These are phyloP conservation scores for Globisporangium cederbergense DNA, from an alignment of 352 stramenopile genomes.

Conservation along the genomic window DNA sequence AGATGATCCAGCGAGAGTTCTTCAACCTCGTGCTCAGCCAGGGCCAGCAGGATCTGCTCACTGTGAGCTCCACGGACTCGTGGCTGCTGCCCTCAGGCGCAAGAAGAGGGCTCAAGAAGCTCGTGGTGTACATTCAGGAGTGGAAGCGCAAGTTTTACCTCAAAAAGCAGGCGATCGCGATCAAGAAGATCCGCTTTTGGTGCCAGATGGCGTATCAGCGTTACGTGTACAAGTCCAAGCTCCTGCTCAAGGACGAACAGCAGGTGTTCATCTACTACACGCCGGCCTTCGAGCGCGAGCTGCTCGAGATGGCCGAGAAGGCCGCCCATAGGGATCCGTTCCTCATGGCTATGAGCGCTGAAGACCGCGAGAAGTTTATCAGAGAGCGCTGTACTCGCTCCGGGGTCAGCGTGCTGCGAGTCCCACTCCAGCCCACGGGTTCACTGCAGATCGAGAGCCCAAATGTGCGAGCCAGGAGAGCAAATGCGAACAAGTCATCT, in stretches of 20 bases:
- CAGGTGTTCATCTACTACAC: constrained; percentile 81
- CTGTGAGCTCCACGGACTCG: constrained; percentile 28
- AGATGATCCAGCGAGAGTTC: constrained; percentile 42
- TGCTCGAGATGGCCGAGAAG: constrained; percentile 51
- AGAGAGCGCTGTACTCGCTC: constrained; percentile 44
- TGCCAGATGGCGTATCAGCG: constrained; percentile 72
- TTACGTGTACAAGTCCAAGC: constrained; percentile 46
- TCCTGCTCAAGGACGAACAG: constrained; percentile 52
- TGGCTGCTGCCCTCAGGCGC: constrained; percentile 30
- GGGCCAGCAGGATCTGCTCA: constrained; percentile 46
- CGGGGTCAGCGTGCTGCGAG: constrained; percentile 55
- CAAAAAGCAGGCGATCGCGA: constrained; percentile 58
- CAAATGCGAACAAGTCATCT: background rate
- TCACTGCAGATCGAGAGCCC: constrained; percentile 13
- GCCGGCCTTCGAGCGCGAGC: constrained; percentile 39
- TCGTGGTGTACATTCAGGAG: constrained; percentile 48
- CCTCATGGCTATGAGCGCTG: constrained; percentile 47
- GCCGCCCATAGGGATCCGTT: constrained; percentile 57
- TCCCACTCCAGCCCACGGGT: constrained; percentile 25
- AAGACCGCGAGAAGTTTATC: constrained; percentile 42
- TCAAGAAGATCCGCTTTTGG: constrained; percentile 80
- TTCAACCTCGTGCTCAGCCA: constrained; percentile 39
- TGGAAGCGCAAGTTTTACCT: constrained; percentile 50
- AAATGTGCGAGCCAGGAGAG: constrained; percentile 19
- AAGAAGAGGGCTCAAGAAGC: constrained; percentile 41